Conservation (phyloP, 2,329 filamentous ascomycete genomes). For the Cephalotrichum gorgonifer region DNA sequence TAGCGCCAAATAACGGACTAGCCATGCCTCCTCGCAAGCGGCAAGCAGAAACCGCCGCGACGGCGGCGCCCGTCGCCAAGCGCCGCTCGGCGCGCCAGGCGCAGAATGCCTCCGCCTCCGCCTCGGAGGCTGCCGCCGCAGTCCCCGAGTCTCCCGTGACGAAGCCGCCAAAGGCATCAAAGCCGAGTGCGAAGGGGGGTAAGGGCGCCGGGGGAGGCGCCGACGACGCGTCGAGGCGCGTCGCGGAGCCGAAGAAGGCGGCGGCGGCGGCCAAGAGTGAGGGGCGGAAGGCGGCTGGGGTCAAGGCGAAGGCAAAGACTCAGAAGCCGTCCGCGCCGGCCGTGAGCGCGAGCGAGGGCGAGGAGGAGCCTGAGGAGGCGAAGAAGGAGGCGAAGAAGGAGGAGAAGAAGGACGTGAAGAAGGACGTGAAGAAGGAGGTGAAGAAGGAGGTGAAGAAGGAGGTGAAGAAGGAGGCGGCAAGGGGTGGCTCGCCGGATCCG, state of each 20-base stretch:
- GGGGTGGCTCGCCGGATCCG: conserved; percentile 15
- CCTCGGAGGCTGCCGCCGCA: not conserved
- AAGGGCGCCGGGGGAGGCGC: not conserved
- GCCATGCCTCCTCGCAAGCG: conserved; percentile 3
- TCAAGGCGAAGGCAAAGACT: not conserved
- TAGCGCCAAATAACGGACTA: not conserved
- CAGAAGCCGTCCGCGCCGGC: not conserved
- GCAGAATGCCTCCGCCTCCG: not conserved
- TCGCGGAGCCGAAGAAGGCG: not conserved
- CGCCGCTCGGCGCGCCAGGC: conserved; percentile 5
- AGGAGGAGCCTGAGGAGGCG: too few species aligned
- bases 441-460: conserved; percentile 1
- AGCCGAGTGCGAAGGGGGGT: not conserved
- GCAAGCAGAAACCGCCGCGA: not conserved
- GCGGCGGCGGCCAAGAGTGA: not conserved
- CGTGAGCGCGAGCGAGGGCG: too few species aligned
- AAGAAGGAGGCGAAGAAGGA: not conserved
- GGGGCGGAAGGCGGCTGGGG: not conserved
- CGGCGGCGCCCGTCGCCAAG: conserved; percentile 2
- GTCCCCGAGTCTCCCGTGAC: not conserved
- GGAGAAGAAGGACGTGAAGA: conserved; percentile 4
- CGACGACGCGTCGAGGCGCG: not conserved
- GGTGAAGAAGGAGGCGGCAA: not conserved
- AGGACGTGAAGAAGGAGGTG: conserved; percentile 1
- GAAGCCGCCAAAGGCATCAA: not conserved